Conservation (phyloP, 352 stramenopile genomes). For the Phytophthora fragariaefolia region DNA sequence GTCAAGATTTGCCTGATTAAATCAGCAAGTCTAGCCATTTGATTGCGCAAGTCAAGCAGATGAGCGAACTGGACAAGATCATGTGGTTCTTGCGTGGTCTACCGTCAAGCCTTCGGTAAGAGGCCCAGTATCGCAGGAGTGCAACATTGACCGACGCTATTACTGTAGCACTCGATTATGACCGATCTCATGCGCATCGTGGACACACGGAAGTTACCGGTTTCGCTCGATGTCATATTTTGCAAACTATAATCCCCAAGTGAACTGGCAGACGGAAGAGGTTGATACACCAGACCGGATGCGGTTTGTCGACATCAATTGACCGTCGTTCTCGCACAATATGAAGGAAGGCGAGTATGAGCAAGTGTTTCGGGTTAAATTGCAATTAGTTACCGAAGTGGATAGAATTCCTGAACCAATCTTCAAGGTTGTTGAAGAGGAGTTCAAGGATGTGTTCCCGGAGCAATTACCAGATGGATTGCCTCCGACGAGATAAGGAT, state of each 20-base stretch:
- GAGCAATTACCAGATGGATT: constrained; percentile 18
- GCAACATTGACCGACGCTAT: constrained; percentile 2
- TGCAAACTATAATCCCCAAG: constrained; percentile 16
- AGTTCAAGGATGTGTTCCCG: constrained; percentile 22
- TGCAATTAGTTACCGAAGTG: neutral
- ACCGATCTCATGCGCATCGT: constrained; percentile 6
- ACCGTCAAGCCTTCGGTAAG: neutral
- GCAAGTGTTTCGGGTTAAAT: constrained; percentile 12
- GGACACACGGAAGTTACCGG: constrained; percentile 4
- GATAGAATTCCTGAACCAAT: constrained; percentile 9
- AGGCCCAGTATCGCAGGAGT: constrained; percentile 13
- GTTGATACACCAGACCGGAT: constrained; percentile 4
- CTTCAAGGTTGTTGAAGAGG: neutral
- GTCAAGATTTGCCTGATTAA: constrained; percentile 19
- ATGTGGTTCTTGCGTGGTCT: constrained; percentile 6
- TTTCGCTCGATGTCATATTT: constrained; percentile 25
- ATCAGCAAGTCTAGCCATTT: constrained; percentile 6
- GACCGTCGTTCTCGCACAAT: constrained; percentile 3
- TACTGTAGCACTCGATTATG: constrained; percentile 12
- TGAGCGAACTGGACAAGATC: constrained; percentile 16
- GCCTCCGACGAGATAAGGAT: constrained; percentile 8
- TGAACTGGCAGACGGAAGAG: constrained; percentile 17
- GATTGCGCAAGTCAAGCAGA: constrained; percentile 20
- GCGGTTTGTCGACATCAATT: constrained; percentile 11
- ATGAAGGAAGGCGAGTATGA: constrained; percentile 6